Conservation (phyloP, 768 basidiomycete genomes). For the Albatrellus ellisii region DNA sequence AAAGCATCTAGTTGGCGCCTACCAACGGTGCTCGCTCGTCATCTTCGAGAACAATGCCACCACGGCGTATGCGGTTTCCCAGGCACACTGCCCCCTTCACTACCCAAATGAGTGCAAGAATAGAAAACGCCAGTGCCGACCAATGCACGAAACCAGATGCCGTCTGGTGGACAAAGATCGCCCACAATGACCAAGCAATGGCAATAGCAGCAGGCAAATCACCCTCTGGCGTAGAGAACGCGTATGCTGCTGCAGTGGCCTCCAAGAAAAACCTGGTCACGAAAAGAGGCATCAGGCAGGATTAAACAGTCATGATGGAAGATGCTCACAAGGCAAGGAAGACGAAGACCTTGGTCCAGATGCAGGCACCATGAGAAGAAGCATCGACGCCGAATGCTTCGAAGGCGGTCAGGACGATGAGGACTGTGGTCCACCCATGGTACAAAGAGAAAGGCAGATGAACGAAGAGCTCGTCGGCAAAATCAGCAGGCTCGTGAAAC, state of each 20-base stretch:
- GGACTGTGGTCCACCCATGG: constrained; percentile 86
- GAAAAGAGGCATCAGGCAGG: not conserved
- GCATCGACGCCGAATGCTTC: constrained; percentile 84
- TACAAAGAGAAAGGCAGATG: constrained; percentile 95
- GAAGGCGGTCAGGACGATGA: constrained; percentile 71
- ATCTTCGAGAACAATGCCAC: constrained; percentile 56
- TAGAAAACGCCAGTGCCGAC: constrained; percentile 73
- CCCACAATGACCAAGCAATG: constrained; percentile 89
- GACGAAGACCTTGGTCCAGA: constrained; percentile 92
- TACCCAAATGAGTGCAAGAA: constrained; percentile 78
- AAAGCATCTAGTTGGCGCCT: constrained; percentile 14
- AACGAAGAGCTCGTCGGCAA: constrained; percentile 75
- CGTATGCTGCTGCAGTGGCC: constrained; percentile 85
- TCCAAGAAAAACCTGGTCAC: constrained; percentile 80
- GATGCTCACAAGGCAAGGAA: constrained; percentile 71
- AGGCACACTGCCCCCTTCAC: constrained; percentile 59
- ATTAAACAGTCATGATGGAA: constrained; percentile 5
- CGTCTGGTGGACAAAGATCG: constrained; percentile 72
- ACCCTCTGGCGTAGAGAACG: constrained; percentile 81
- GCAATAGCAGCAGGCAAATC: constrained; percentile 88
- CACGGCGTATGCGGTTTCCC: constrained; percentile 24
- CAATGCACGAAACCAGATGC: constrained; percentile 73
- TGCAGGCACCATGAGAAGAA: constrained; percentile 44
- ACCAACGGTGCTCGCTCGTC: constrained; percentile 85
- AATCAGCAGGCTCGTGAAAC: constrained; percentile 48